These are phyloP conservation scores for Pinguiococcus pyrenoidosus DNA, from an alignment of 108 stramenopile genomes.

Conservation along the genomic window DNA sequence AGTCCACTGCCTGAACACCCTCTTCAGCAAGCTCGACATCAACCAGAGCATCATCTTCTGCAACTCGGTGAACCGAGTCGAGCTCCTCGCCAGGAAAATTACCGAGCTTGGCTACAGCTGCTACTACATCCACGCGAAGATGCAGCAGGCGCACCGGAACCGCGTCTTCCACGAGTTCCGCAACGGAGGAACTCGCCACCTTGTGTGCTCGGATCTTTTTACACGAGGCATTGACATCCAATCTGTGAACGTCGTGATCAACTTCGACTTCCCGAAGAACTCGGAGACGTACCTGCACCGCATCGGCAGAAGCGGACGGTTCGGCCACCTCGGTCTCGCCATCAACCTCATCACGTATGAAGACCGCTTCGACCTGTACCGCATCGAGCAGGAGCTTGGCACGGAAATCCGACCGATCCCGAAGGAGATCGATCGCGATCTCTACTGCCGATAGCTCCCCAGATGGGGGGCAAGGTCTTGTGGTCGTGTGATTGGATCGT, in stretches of 20 bases:
- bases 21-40: constrained; percentile 80
- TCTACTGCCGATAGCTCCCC: constrained; percentile 90
- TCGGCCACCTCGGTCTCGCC: constrained; percentile 93
- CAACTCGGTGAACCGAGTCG: constrained; percentile 95
- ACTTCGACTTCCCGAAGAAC: constrained; percentile 98
- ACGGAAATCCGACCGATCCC: constrained; percentile 97
- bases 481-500: too few species aligned
- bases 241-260: constrained; percentile 95
- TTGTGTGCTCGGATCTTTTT: constrained; percentile 87
- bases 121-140: constrained; percentile 98
- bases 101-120: constrained; percentile 98
- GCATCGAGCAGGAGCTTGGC: constrained; percentile 81
- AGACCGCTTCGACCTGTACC: constrained; percentile 59
- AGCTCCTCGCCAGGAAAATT: constrained; percentile 93
- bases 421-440: constrained; percentile 74
- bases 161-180: constrained; percentile 97
- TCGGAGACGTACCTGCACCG: constrained; percentile 96
- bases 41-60: constrained; percentile 99
- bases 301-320: constrained; percentile 92
- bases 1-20: constrained; percentile 94
- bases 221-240: constrained; percentile 98
- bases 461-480: too few species aligned
- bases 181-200: constrained; percentile 87
- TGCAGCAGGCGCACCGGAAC: constrained; percentile 95
- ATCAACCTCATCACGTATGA: constrained; percentile 96